These are phyloP conservation scores for Maudiozyma bulderi DNA, from an alignment of 805 yeast genomes.

Conservation along the genomic window DNA sequence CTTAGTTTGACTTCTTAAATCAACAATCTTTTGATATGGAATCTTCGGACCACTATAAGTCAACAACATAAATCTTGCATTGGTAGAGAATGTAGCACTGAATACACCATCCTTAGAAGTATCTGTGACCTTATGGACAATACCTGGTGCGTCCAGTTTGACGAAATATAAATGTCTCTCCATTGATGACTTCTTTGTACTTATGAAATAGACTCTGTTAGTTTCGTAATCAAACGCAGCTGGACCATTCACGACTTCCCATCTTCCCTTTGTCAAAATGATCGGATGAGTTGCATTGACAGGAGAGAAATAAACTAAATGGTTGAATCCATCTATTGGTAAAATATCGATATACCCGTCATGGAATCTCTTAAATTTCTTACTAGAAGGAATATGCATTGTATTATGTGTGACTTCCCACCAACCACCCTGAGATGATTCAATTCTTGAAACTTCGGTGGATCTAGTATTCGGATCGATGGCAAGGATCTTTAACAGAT, in stretches of 20 bases:
- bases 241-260: conserved; percentile 84
- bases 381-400: conserved; percentile 44
- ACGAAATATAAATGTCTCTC: conserved; percentile 80
- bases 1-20: conserved; percentile 31
- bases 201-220: conserved; percentile 48
- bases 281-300: conserved; percentile 45
- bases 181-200: conserved; percentile 67
- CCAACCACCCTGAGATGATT: conserved; percentile 53
- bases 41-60: conserved; percentile 70
- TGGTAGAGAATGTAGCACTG: conserved; percentile 67
- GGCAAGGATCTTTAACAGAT: conserved; percentile 46
- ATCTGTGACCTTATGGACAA: conserved; percentile 38
- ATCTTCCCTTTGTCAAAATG: conserved; percentile 62
- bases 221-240: conserved; percentile 47
- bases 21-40: conserved; percentile 69
- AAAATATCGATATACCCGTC: conserved; percentile 81
- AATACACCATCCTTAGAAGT: conserved; percentile 53
- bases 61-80: conserved; percentile 61
- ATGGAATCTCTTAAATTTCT: conserved; percentile 30
- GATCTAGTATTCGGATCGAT: conserved; percentile 35
- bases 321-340: conserved; percentile 53
- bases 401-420: conserved; percentile 67
- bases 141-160: conserved; percentile 37
- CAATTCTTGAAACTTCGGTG: conserved; percentile 39
- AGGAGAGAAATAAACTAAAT: conserved; percentile 78